These are phyloP conservation scores for Melastoma malabathricum DNA, from an alignment of 345 rosid genomes.

Conservation along the genomic window DNA sequence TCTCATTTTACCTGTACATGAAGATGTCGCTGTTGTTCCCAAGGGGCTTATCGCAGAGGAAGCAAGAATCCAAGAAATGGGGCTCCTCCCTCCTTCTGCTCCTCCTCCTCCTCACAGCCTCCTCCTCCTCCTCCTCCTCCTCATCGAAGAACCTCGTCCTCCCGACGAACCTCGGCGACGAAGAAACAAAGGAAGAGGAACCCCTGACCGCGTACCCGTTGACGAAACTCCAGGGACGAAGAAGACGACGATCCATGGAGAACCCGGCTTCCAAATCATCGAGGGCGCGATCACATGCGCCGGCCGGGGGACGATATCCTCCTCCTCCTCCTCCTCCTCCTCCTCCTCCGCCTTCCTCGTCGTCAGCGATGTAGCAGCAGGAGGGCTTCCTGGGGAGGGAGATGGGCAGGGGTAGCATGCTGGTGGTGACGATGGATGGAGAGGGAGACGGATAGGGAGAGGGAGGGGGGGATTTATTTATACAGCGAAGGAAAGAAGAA, in stretches of 20 bases:
- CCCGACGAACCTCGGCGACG: conserved; percentile 45
- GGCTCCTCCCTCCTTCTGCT: conserved; percentile 53
- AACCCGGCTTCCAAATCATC: conserved; percentile 54
- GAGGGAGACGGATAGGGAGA: too few species aligned
- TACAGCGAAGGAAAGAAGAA: too few species aligned
- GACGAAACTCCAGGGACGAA: too few species aligned
- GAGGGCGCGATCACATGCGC: conserved; percentile 17
- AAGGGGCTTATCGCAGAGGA: conserved; percentile 61
- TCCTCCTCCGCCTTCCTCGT: conserved; percentile 16
- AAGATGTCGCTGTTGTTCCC: conserved; percentile 64
- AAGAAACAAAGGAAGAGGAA: too few species aligned
- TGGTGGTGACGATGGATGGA: too few species aligned
- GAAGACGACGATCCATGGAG: conserved; percentile 12
- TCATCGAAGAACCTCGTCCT: conserved; percentile 22
- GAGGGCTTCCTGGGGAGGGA: too few species aligned
- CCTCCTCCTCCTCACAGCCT: too few species aligned
- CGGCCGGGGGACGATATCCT: too few species aligned
- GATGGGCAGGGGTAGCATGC: too few species aligned
- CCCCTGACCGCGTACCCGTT: too few species aligned
- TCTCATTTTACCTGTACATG: conserved; percentile 52
- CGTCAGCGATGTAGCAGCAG: conserved; percentile 37
- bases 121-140: conserved; percentile 29
- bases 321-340: too few species aligned
- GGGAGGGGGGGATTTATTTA: too few species aligned
- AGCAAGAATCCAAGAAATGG: conserved; percentile 61